Evolutionary conservation across 1,284 basidiomycete species (phyloP), one percentile per base, ranked within the genome.

Genomic region (Mycena citricolor): DNA sequence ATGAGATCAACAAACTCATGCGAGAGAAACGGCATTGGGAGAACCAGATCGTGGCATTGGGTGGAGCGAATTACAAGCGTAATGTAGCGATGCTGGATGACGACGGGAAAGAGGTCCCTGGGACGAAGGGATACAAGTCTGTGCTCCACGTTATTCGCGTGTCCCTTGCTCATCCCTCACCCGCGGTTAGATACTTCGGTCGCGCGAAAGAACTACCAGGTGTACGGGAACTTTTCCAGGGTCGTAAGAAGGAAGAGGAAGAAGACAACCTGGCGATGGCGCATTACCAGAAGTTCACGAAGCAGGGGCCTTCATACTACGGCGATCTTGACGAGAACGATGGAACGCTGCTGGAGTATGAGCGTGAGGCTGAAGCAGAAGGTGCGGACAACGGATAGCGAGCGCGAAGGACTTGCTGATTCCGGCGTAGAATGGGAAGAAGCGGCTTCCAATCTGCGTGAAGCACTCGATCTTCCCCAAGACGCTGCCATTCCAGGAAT

Each of bases 11-110:
- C 73, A 91, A 87, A 61, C 73, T 97, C 8, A 71, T 99, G 73
- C 78, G 95, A 24, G 95, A 99, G 67, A 98, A 98, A 67, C 69
- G 86, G 24, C 92, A 97, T 64, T 99, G 94, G 91, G 95, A 98
- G 73, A 94, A 92, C 56, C 94, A 98, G 65, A 97, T 98, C 39
- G 83, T 98, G 17, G 83, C 86, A 12, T 72, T 99, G 1, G 97
- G 95, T 39, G 97, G 95, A 47, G 97, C 95, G 20, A 99, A 99
- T 61, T 99, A 98, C 62, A 79, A 90, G 59, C 73, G 94, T 38
- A 94, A 90, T 59, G 84, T 90, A 5, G 83, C 86, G 37, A 95
- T 97, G 89, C 60, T 90, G 54, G 89, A 97, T 60, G 93, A 94
- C 54, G 93, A 94, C 56, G 92, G 93, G 13, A 90, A 90, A 61